Evolutionary conservation across 2,329 filamentous ascomycete genomes (phyloP).

Genomic region (Ilyonectria robusta): DNA sequence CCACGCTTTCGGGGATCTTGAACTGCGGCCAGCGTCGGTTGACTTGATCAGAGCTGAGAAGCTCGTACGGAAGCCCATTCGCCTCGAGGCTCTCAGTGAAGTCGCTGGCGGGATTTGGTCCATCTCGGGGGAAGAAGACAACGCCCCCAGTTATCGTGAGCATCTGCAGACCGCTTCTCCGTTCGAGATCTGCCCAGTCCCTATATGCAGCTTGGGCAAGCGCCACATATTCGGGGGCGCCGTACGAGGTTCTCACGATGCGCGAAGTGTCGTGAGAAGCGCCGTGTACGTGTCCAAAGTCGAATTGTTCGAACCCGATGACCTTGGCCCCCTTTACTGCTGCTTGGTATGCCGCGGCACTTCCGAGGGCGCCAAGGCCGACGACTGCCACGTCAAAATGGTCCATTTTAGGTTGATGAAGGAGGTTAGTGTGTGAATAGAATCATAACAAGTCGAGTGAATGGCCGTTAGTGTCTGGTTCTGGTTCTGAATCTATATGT

Average conservation of each 20-base stretch:
- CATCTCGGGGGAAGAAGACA: constrained; percentile 40
- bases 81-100: constrained; percentile 31
- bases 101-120: background rate
- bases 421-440: too few species aligned
- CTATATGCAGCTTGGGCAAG: constrained; percentile 43
- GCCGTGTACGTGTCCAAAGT: constrained; percentile 43
- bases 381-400: constrained; percentile 25
- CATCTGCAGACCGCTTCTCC: constrained; percentile 35
- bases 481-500: too few species aligned
- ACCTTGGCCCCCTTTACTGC: constrained; percentile 42
- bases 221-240: constrained; percentile 41
- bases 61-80: constrained; percentile 38
- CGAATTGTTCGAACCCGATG: constrained; percentile 45
- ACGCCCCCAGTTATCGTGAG: constrained; percentile 42
- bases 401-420: background rate
- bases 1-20: constrained; percentile 25
- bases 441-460: too few species aligned
- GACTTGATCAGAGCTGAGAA: constrained; percentile 34
- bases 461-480: too few species aligned
- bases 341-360: constrained; percentile 34
- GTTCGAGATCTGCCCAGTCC: constrained; percentile 43
- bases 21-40: constrained; percentile 42
- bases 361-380: constrained; percentile 31
- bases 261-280: constrained; percentile 46
- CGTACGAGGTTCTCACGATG: constrained; percentile 43